phyloP scores from a whole-genome alignment of 2,329 filamentous ascomycete genomes.

The Neocatenulostroma microsporum region DNA sequence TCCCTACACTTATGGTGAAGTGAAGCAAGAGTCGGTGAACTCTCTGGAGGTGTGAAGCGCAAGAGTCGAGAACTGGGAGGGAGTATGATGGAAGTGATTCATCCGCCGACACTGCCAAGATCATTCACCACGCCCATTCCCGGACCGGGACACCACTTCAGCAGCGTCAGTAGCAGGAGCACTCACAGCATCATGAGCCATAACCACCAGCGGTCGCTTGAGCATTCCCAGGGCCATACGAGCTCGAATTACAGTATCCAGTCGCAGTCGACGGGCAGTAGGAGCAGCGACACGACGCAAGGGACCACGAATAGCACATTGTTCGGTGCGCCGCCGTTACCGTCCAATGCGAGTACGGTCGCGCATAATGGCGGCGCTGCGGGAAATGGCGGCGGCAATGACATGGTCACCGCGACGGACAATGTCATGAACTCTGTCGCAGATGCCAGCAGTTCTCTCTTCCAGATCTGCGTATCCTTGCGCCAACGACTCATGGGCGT shows the following conservation, averaged over 20 bases:
- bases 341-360: constrained; percentile 18
- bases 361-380: constrained; percentile 15
- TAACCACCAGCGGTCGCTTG: constrained; percentile 28
- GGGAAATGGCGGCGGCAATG: constrained; percentile 3
- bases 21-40: no score
- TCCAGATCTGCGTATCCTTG: constrained; percentile 86
- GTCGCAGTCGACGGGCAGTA: constrained; percentile 33
- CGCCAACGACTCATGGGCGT: constrained; percentile 75
- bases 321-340: constrained; percentile 32
- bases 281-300: constrained; percentile 42
- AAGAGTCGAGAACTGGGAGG: no score
- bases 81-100: no score
- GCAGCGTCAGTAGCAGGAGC: constrained; percentile 5
- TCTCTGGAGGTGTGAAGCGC: no score
- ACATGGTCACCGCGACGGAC: constrained; percentile 65
- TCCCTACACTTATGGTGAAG: no score
- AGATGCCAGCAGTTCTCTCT: constrained; percentile 83
- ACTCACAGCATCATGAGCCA: constrained; percentile 3
- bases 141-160: no score
- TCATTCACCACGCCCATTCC: no score
- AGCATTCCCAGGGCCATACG: constrained; percentile 38
- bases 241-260: constrained; percentile 41
- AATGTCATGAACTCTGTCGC: constrained; percentile 98
- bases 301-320: constrained; percentile 40
- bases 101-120: no score